Base-by-base conservation (phyloP, 1,139 yeast species). In the Trichomonascaceae sp. region DNA sequence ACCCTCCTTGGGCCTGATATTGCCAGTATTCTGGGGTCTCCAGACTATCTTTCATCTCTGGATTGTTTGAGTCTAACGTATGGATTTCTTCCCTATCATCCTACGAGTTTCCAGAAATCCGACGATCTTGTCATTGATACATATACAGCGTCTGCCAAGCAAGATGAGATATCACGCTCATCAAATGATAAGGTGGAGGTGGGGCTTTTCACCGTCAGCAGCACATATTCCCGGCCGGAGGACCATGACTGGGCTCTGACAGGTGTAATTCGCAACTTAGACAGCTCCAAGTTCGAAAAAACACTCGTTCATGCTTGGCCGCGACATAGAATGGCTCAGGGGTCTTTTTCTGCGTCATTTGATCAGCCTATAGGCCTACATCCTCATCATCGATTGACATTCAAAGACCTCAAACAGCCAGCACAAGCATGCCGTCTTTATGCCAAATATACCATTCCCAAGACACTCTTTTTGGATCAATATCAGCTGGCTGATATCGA, bases 281-380 rank as follows among this genome's bases (percentile, higher is more conserved):
- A 55, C 15, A 53, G 50, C 7, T 48, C 50, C 3, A 52, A 55
- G 20, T 56, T 51, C 15, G 66, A 64, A 22, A 60, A 63, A 50
- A 50, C 62, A 2, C 55, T 65, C 43, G 55, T 62, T 41, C 60
- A 61, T 43, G 60, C 57, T 19, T 53, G 61, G 8, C 59, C 63
- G 6, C 53, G 58, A 30, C 68, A 63, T 55, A 57, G 63, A 30
- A 47, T 45, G 30, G 41, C 47, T 7, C 74, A 57, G 3, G 54
- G 58, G 10, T 57, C 60, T 3, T 63, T 59, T 43, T 43, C 55
- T 6, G 68, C 63, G 2, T 56, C 60, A 8, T 66, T 77, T 18
- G 60, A 63, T 5, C 54, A 63, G 47, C 81, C 82, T 1, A 60
- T 70, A 17, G 82, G 82, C 0, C 62, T 79, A 36, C 83, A 79